phyloP scores from a whole-genome alignment of 805 yeast genomes.

The Teunomyces stri region DNA sequence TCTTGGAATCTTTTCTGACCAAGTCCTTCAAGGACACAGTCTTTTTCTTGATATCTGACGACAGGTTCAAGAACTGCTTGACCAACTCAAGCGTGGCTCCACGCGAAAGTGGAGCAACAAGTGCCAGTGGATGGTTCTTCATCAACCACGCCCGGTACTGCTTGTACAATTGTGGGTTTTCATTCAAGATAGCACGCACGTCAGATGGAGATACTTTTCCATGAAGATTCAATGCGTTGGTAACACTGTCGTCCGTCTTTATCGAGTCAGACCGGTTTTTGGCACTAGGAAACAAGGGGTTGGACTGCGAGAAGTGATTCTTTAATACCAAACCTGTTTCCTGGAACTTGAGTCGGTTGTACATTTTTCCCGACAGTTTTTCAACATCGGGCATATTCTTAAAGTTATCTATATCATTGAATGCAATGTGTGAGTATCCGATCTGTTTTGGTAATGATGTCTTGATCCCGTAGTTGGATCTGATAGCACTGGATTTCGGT shows the following conservation, averaged over 20 bases:
- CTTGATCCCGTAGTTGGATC: constrained; percentile 79
- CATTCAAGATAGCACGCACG: constrained; percentile 32
- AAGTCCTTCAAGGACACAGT: constrained; percentile 22
- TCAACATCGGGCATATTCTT: constrained; percentile 72
- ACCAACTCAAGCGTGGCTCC: constrained; percentile 28
- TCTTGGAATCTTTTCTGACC: constrained; percentile 15
- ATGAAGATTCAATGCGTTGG: constrained; percentile 31
- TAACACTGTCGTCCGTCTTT: constrained; percentile 23
- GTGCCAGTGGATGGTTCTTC: constrained; percentile 43
- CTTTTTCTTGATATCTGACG: constrained; percentile 20
- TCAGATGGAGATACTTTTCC: constrained; percentile 24
- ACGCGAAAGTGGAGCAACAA: constrained; percentile 20
- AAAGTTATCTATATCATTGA: constrained; percentile 64
- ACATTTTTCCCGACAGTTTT: constrained; percentile 54
- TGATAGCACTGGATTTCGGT: constrained; percentile 56
- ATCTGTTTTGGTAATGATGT: constrained; percentile 62
- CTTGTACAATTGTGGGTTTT: constrained; percentile 46
- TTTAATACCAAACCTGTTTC: constrained; percentile 59
- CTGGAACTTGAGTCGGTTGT: constrained; percentile 63
- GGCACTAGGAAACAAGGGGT: constrained; percentile 42
- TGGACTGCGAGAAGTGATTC: constrained; percentile 26
- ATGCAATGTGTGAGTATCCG: constrained; percentile 57
- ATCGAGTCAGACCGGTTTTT: constrained; percentile 18
- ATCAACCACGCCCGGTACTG: constrained; percentile 58
- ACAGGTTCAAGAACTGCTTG: constrained; percentile 29